Conservation (phyloP, 2,329 filamentous ascomycete species). For the Fusarium sp. region DNA sequence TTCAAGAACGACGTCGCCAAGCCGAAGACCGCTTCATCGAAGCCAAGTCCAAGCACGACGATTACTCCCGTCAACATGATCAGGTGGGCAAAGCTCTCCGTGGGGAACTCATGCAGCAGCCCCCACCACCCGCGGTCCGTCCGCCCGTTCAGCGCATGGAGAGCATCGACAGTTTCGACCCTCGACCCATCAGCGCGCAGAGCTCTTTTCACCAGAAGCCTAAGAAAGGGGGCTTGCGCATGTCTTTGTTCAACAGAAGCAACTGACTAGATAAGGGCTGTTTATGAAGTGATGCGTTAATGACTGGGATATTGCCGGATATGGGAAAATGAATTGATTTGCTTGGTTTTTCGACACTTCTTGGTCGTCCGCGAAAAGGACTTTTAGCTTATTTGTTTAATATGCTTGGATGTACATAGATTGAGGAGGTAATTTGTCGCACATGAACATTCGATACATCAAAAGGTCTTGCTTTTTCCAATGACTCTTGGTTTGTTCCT, state of each 20-base stretch:
- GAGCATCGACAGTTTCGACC: slow-evolving; percentile 38
- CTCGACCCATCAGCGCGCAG: slow-evolving; percentile 33
- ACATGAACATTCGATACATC: not conserved
- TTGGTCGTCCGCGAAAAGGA: not conserved
- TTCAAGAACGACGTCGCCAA: slow-evolving; percentile 53
- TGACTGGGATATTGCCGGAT: slow-evolving; percentile 13
- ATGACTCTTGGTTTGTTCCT: too few relatives aligned
- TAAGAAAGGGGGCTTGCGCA: slow-evolving; percentile 30
- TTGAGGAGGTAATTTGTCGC: not conserved
- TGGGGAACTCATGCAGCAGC: slow-evolving; percentile 46
- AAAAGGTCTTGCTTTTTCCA: not conserved
- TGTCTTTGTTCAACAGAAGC: slow-evolving; percentile 37
- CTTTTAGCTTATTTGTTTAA: slow-evolving; percentile 22
- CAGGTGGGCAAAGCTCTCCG: slow-evolving; percentile 55
- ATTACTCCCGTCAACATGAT: slow-evolving; percentile 53
- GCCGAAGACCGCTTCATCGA: slow-evolving; percentile 54
- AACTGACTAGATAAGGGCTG: slow-evolving; percentile 2
- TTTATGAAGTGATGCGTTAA: slow-evolving; percentile 32
- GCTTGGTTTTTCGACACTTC: not conserved
- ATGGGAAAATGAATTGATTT: slow-evolving; percentile 6
- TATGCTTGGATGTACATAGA: slow-evolving; percentile 1
- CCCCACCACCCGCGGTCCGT: not conserved
- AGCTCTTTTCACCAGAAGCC: slow-evolving; percentile 34
- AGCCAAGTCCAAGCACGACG: slow-evolving; percentile 55
- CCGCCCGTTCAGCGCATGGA: slow-evolving; percentile 34